Evolutionary conservation across 2,329 filamentous ascomycete genomes (phyloP), one percentile per base, ranked within the genome.

Genomic region (Diplodia scrobiculata): DNA sequence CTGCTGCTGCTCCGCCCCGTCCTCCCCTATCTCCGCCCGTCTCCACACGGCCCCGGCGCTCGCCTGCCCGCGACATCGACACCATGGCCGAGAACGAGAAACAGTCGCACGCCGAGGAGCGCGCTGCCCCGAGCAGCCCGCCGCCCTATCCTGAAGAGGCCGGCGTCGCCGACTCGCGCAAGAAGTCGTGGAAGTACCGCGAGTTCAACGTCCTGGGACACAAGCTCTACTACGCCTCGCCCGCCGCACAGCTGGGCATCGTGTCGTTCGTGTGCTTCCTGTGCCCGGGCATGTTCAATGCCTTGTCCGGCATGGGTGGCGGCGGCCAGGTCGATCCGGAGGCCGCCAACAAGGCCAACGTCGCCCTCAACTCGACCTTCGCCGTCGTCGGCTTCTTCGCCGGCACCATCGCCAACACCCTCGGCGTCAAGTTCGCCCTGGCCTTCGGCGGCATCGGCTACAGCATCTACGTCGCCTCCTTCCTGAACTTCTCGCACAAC

Each of bases 401-500:
- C 54, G 86, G 86, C 66, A 93, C 89, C 63, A 85, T 93, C 73
- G 88, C 89, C 79, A 95, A 95, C 80, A 86, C 85, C 69, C 82
- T 92, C 64, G 91, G 91, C 66, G 84, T 92, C 68, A 86, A 85
- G 72, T 74, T 84, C 52, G 89, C 90, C 17, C 80, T 94, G 60
- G 83, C 86, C 5, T 83, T 93, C 69, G 91, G 91, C 68, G 90
- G 91, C 14, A 77, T 92, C 63, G 91, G 91, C 64, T 94, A 94
- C 80, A 87, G 85, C 73, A 80, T 93, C 76, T 92, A 93, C 75
- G 84, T 89, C 53, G 85, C 87, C 55, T 86, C 85, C 65, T 90
- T 91, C 78, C 82, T 92, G 48, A 84, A 81, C 79, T 92, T 88
- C 79, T 87, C 86, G 72, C 89, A 91, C 79, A 90, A 82, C 25